These are phyloP conservation scores for Lodderomyces metapsilosis DNA, from an alignment of 1,139 yeast species.

Conservation along the genomic window DNA sequence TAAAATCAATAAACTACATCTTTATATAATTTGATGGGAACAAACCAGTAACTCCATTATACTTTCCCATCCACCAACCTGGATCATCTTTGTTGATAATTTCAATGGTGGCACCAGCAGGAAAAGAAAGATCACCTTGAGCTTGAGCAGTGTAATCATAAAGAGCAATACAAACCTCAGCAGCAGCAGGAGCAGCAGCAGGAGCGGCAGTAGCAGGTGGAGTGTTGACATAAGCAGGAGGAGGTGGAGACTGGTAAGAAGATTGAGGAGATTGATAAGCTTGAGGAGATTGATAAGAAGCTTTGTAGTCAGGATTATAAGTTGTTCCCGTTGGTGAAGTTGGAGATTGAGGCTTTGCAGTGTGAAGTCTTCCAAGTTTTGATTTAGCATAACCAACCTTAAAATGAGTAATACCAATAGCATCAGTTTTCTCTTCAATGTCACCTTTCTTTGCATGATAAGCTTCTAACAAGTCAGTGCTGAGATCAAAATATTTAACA, in stretches of 20 bases:
- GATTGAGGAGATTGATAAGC: constrained; percentile 16
- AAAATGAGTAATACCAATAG: constrained; percentile 84
- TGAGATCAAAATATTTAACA: constrained; percentile 90
- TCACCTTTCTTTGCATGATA: constrained; percentile 82
- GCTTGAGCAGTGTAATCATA: constrained; percentile 84
- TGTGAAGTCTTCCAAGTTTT: constrained; percentile 77
- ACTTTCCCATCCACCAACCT: constrained; percentile 98
- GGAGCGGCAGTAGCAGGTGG: constrained; percentile 36
- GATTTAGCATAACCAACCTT: constrained; percentile 83
- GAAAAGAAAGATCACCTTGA: constrained; percentile 82
- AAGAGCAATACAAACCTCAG: constrained; percentile 68
- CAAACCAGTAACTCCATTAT: constrained; percentile 83
- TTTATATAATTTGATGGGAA: constrained; percentile 97
- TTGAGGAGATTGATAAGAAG: constrained; percentile 9
- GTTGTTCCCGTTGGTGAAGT: constrained; percentile 29
- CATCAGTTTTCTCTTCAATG: constrained; percentile 84
- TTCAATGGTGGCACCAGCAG: constrained; percentile 86
- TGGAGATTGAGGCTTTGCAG: constrained; percentile 25
- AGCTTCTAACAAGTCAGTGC: constrained; percentile 78
- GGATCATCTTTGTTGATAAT: constrained; percentile 77
- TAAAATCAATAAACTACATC: constrained; percentile 11
- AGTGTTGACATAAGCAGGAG: constrained; percentile 30
- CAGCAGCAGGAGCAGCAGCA: constrained; percentile 30
- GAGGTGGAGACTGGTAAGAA: constrained; percentile 15
- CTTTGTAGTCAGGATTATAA: constrained; percentile 20